phyloP scores from a whole-genome alignment of 2,329 filamentous ascomycete genomes.

The Botrytis cinerea region DNA sequence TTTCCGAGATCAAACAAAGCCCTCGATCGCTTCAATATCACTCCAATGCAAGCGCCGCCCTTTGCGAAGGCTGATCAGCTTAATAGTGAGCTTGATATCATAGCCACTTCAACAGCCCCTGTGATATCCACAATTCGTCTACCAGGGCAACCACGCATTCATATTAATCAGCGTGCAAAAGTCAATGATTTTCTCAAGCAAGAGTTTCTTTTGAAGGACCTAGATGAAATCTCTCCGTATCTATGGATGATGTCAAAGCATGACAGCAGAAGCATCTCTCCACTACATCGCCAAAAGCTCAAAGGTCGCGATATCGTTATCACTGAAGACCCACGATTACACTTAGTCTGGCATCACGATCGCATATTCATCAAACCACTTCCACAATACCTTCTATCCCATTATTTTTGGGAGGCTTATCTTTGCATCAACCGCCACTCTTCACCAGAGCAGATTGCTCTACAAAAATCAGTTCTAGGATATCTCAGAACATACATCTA shows the following conservation, averaged over 20 bases:
- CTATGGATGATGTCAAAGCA: constrained; percentile 26
- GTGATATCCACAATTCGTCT: not conserved
- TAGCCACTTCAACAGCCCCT: not conserved
- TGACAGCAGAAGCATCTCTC: constrained; percentile 10
- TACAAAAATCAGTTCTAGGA: constrained; percentile 31
- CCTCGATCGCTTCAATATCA: too few species aligned
- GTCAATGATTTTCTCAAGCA: not conserved
- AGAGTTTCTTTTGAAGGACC: not conserved
- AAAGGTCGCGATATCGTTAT: constrained; percentile 39
- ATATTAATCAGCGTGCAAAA: not conserved
- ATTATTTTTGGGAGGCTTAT: constrained; percentile 36
- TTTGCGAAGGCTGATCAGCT: not conserved
- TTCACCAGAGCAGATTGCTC: not conserved
- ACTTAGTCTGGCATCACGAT: constrained; percentile 41
- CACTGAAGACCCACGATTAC: constrained; percentile 41
- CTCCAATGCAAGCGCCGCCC: not conserved
- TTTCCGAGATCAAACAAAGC: not conserved
- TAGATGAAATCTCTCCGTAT: not conserved
- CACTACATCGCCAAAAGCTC: constrained; percentile 40
- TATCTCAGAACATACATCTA: constrained; percentile 40
- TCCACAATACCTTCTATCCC: constrained; percentile 37
- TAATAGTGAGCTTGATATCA: not conserved
- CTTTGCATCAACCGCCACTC: constrained; percentile 21
- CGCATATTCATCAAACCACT: constrained; percentile 42
- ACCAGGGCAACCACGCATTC: not conserved